Evolutionary conservation across 768 basidiomycete genomes (phyloP), one percentile per base, ranked within the genome.

Genomic region (Ramaria rubella): DNA sequence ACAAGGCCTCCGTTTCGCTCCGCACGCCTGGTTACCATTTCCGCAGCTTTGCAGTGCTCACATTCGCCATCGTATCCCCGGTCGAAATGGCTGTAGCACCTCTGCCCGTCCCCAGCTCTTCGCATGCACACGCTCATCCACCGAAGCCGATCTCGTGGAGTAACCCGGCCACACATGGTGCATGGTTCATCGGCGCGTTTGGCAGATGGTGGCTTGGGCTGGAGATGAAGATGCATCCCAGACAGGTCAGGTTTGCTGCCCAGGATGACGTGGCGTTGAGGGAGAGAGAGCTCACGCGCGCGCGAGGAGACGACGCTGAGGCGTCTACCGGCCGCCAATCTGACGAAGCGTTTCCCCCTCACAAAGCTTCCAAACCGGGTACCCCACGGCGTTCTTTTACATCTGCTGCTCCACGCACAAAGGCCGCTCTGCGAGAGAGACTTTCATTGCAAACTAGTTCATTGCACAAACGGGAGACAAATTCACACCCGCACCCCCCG

Each of bases 161-260:
- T 29, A 46, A 56, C 74, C 78, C 61, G 75, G 82, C 61, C 73
- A 85, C 57, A 78, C 82, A 27, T 12, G 87, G 94, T 70, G 82
- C 86, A 33, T 92, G 91, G 87, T 95, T 90, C 70, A 76, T 95
- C 59, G 93, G 93, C 29, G 86, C 86, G 11, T 94, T 94, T 70
- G 93, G 93, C 1, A 82, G 79, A 60, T 95, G 93, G 93, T 94
- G 89, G 86, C 75, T 86, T 46, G 90, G 87, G 44, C 30, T 55
- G 36, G 54, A 55, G 44, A 55, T 55, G 54, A 44, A 48, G 43
- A 55, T 55, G 54, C 54, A 29, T 2, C 54, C 54, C 11, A 2
- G 54, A 17, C 54, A 55, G 12, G 43, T 55, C 17, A 27, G 45
- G 14, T 43, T 55, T 17, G 42, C 54, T 44, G 54, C 54, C 8